A percentile compares a stretch with the other conserved stretches of the same genome.
Conservation (phyloP, 2,329 filamentous ascomycete genomes). For the Pyrenochaeta sp. region DNA sequence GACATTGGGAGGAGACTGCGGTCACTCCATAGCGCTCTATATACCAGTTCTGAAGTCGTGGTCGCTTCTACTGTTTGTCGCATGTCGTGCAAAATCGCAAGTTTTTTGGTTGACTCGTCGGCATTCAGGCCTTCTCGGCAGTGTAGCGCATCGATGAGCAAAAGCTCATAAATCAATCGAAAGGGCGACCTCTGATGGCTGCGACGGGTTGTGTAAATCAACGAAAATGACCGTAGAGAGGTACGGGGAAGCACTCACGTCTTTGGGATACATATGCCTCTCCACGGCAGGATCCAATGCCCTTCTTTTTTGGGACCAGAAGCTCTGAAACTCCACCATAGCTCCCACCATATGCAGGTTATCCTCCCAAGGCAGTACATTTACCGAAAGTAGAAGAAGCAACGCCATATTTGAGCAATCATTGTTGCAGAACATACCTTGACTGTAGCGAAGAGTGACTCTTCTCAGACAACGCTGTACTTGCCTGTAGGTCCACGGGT, state of each 20-base stretch:
- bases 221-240: background rate
- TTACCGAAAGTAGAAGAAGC: background rate
- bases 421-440: background rate
- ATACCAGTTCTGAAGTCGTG: background rate
- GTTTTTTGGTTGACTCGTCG: background rate
- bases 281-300: background rate
- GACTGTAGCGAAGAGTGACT: background rate
- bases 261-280: background rate
- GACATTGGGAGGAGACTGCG: background rate
- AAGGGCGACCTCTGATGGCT: background rate
- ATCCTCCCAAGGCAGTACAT: background rate
- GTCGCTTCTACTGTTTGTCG: background rate
- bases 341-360: background rate
- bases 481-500: slow-evolving; percentile 79
- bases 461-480: slow-evolving; percentile 72
- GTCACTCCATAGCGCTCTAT: background rate
- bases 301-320: slow-evolving; percentile 1
- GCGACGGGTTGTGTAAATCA: slow-evolving; percentile 18
- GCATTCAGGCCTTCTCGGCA: background rate
- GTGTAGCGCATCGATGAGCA: background rate
- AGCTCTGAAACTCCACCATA: slow-evolving; percentile 3
- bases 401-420: background rate
- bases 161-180: background rate
- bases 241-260: slow-evolving; percentile 10
- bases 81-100: background rate